Evolutionary conservation across 805 yeast species (phyloP), one percentile per base, ranked within the genome.

Genomic region (Ogataea allantospora): DNA sequence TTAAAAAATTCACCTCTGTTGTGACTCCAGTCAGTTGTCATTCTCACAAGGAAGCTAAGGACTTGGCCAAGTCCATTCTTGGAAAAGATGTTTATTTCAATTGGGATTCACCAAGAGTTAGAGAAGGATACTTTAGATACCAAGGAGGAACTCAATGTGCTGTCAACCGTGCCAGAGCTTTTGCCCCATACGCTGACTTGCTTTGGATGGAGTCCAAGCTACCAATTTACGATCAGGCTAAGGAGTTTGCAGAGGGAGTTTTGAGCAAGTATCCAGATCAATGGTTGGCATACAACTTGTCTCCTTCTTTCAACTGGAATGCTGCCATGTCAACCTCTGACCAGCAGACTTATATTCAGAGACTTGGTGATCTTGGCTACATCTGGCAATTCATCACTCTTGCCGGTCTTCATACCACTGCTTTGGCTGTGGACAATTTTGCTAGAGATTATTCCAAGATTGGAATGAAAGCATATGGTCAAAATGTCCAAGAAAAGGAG

Each of bases 301-400:
- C 96, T 20, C 98, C 98, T 50, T 87, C 96, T 6, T 91, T 91
- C 80, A 91, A 91, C 78, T 91, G 98, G 98, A 87, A 88, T 64
- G 79, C 80, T 48, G 96, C 97, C 38, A 87, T 91, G 96, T 68
- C 83, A 36, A 69, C 83, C 17, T 73, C 74, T 33, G 96, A 91
- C 58, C 96, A 89, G 70, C 84, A 82, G 63, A 84, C 96, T 32
- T 91, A 88, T 67, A 91, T 91, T 64, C 67, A 77, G 61, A 79
- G 95, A 63, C 77, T 91, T 45, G 95, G 83, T 47, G 73, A 83
- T 65, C 76, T 89, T 53, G 98, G 98, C 45, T 91, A 81, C 70
- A 88, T 86, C 48, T 91, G 98, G 97, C 97, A 91, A 68, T 91
- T 91, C 67, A 91, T 91, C 66, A 91, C 98, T 5, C 77, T 91